Conservation (phyloP, 2,329 filamentous ascomycete genomes). For the Tolypocladium endophyticum region DNA sequence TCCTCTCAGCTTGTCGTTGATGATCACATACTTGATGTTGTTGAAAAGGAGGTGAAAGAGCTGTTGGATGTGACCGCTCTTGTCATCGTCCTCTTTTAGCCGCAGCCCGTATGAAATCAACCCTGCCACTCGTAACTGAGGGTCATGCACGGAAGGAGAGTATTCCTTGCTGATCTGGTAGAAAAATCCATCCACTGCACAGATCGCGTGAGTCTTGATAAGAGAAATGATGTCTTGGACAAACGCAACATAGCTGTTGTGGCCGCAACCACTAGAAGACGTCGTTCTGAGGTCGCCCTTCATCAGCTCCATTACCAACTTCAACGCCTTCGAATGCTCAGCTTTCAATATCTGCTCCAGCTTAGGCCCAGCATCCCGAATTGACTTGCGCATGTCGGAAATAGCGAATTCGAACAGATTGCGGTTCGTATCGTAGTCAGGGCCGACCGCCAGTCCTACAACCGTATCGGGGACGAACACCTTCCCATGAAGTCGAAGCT, state of each 20-base stretch:
- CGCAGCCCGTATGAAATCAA: conserved; percentile 46
- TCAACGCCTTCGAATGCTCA: conserved; percentile 33
- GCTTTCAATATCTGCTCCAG: conserved; percentile 24
- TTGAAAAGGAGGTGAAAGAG: conserved; percentile 48
- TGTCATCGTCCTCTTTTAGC: conserved; percentile 39
- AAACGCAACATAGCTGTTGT: conserved; percentile 38
- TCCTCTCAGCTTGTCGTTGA: conserved; percentile 34
- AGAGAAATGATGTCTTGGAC: conserved; percentile 40
- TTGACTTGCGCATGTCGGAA: conserved; percentile 36
- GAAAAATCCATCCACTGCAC: conserved; percentile 43
- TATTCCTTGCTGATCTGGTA: conserved; percentile 46
- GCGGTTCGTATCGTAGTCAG: conserved; percentile 38
- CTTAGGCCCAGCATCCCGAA: conserved; percentile 27
- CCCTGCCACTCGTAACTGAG: conserved; percentile 43
- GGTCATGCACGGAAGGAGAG: conserved; percentile 43
- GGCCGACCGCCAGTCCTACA: conserved; percentile 22
- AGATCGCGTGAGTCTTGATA: conserved; percentile 44
- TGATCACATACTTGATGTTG: conserved; percentile 44
- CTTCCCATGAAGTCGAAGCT: conserved; percentile 29
- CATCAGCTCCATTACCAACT: conserved; percentile 42
- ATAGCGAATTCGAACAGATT: conserved; percentile 39
- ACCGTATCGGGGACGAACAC: conserved; percentile 31
- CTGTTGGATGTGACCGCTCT: conserved; percentile 31
- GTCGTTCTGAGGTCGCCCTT: conserved; percentile 35
- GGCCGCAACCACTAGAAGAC: conserved; percentile 24